phyloP scores from a whole-genome alignment of 225 moss, liverwort and hornwort species.

The Polytrichum commune region DNA sequence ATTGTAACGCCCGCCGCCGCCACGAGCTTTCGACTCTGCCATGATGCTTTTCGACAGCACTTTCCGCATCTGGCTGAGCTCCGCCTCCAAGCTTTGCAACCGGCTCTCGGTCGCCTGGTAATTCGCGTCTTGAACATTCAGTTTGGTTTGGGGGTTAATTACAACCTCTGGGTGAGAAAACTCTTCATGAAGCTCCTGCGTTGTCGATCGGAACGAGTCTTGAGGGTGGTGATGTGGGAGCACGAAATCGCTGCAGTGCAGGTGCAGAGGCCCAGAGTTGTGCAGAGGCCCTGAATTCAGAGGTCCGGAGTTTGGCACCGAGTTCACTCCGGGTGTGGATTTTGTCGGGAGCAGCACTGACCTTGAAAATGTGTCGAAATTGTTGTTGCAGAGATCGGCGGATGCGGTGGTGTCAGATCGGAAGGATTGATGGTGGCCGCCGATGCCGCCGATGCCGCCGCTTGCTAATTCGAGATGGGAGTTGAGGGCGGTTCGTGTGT shows the following conservation, averaged over 20 bases:
- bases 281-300: constrained; percentile 29
- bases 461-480: constrained; percentile 53
- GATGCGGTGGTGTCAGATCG: constrained; percentile 12
- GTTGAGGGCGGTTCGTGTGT: constrained; percentile 65
- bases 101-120: constrained; percentile 65
- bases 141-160: too few relatives aligned
- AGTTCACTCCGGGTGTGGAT: not conserved
- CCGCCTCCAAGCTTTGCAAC: constrained; percentile 60
- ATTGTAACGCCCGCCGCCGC: constrained; percentile 11
- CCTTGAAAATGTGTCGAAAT: too few relatives aligned
- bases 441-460: too few relatives aligned
- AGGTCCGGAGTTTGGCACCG: constrained; percentile 15
- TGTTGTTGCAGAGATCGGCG: constrained; percentile 8
- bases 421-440: constrained; percentile 26
- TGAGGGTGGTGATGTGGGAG: constrained; percentile 21
- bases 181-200: constrained; percentile 33
- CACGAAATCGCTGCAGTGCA: constrained; percentile 26
- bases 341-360: too few relatives aligned
- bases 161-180: constrained; percentile 44
- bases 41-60: constrained; percentile 29
- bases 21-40: constrained; percentile 1
- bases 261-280: constrained; percentile 21
- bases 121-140: constrained; percentile 31
- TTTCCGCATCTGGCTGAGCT: constrained; percentile 40
- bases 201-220: constrained; percentile 44